Evolutionary conservation across 31 red algal genomes (phyloP).

Genomic region (Porphyra umbilicalis): DNA sequence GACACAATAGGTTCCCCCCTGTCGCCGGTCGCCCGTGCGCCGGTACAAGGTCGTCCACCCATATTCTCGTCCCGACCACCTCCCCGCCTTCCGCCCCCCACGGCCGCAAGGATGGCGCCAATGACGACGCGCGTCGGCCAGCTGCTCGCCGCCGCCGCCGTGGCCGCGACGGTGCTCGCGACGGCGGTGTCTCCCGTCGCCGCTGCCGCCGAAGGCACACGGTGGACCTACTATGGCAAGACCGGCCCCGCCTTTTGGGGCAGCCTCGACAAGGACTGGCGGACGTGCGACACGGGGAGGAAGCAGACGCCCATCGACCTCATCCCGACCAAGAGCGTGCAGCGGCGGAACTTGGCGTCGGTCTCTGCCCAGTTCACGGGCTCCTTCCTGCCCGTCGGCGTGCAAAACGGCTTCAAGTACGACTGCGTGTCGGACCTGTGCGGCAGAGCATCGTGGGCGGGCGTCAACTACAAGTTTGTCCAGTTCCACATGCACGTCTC

Average conservation of each 20-base stretch:
- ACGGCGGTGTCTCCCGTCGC: neutral
- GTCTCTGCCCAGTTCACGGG: neutral
- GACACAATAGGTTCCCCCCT: no score
- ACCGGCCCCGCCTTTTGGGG: neutral
- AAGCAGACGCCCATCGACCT: neutral
- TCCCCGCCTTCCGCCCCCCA: no score
- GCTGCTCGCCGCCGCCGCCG: neutral
- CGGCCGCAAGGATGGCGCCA: no score
- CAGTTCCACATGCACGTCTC: conserved; percentile 43
- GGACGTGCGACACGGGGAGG: neutral
- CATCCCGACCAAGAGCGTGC: neutral
- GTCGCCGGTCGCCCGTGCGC: no score
- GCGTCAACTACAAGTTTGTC: conserved; percentile 7
- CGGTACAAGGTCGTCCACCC: no score
- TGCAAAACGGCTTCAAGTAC: neutral
- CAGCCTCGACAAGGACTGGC: neutral
- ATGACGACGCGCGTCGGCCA: neutral
- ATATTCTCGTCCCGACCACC: no score
- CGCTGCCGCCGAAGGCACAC: neutral
- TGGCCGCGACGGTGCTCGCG: neutral
- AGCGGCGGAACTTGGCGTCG: neutral
- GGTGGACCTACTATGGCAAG: neutral
- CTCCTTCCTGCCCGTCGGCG: neutral
- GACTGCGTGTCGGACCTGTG: neutral
- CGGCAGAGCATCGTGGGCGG: conserved; percentile 4